Conservation (phyloP, 2,329 filamentous ascomycete genomes). For the Botrytis pseudocinerea region DNA sequence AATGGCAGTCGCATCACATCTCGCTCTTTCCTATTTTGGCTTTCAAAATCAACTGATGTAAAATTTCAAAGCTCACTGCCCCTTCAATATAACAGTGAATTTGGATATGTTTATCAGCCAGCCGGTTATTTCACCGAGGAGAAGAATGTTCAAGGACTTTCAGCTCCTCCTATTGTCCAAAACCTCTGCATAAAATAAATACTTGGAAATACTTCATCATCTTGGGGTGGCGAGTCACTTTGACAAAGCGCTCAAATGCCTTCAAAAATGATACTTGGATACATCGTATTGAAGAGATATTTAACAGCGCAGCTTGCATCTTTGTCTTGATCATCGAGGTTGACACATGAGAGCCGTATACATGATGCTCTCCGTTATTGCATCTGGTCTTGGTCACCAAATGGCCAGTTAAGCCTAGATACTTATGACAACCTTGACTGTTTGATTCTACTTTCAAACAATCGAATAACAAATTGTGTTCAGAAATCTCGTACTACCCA, state of each 20-base stretch:
- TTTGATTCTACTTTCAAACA: background rate
- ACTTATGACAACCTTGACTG: background rate
- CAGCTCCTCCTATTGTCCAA: background rate
- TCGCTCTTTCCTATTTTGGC: background rate
- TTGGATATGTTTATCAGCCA: background rate
- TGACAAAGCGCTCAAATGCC: background rate
- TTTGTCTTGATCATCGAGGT: background rate
- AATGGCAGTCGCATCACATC: background rate
- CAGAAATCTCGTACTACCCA: too few relatives aligned
- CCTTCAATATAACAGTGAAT: background rate
- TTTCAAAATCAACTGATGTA: background rate
- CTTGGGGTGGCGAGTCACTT: background rate
- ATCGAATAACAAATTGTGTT: background rate
- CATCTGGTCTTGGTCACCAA: too few relatives aligned
- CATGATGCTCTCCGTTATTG: too few relatives aligned
- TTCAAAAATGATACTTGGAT: background rate
- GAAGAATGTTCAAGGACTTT: background rate
- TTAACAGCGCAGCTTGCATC: background rate
- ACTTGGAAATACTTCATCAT: background rate
- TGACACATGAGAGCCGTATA: background rate
- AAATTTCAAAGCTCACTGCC: background rate
- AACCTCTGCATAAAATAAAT: background rate
- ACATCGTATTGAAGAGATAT: background rate
- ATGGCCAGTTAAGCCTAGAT: too few relatives aligned
- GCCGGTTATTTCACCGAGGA: background rate